Evolutionary conservation across 306 rosid genomes (phyloP).

Genomic region (Trifolium dubium): DNA sequence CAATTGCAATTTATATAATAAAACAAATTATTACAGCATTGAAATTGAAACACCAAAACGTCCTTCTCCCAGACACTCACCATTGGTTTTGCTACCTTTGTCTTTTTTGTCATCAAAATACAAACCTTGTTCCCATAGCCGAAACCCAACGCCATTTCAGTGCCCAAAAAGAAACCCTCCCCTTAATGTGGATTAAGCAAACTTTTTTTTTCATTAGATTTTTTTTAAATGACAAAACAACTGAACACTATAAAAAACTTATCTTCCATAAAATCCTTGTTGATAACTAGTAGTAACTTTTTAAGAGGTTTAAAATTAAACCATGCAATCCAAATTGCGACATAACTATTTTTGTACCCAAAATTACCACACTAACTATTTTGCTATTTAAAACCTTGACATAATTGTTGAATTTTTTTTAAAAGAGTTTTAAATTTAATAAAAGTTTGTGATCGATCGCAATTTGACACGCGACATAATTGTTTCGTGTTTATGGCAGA

Average conservation of each 20-base stretch:
- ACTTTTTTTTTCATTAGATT: too few relatives aligned
- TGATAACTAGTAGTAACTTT: too few relatives aligned
- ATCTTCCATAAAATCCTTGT: too few relatives aligned
- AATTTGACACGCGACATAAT: background rate
- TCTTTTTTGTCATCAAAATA: conserved; percentile 44
- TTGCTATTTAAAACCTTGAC: too few relatives aligned
- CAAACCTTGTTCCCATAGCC: conserved; percentile 45
- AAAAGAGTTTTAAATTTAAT: too few relatives aligned
- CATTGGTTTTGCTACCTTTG: conserved; percentile 46
- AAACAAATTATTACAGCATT: conserved; percentile 37
- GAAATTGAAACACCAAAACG: conserved; percentile 64
- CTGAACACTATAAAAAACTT: background rate
- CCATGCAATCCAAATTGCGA: too few relatives aligned
- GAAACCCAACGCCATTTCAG: conserved; percentile 32
- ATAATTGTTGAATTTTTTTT: too few relatives aligned
- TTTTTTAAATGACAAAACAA: too few relatives aligned
- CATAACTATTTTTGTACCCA: too few relatives aligned
- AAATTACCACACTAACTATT: too few relatives aligned
- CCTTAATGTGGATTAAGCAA: background rate
- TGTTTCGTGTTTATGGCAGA: background rate
- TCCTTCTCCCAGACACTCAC: conserved; percentile 48
- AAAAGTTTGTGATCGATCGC: too few relatives aligned
- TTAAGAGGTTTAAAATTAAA: too few relatives aligned
- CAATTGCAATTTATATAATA: background rate
- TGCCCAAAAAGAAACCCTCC: conserved; percentile 16